Evolutionary conservation across 192 early-diverging fungal genomes (phyloP).

Genomic region (Glomus cerebriforme): DNA sequence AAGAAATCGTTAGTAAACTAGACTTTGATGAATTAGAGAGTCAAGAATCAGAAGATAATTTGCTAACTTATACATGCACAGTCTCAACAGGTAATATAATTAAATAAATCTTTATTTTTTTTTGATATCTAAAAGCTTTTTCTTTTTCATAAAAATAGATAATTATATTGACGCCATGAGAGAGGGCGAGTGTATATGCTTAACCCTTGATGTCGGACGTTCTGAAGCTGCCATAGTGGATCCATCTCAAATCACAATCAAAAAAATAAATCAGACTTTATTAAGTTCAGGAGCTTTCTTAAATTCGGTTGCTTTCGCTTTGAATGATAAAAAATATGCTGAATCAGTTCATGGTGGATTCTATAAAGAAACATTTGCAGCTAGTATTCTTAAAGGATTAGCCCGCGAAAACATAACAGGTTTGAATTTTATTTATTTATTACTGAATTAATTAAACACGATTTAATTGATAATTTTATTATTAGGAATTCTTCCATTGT

Average conservation of each 20-base stretch:
- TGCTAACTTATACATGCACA: slow-evolving; percentile 38
- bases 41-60: slow-evolving; percentile 36
- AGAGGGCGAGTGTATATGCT: slow-evolving; percentile 47
- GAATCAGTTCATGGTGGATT: slow-evolving; percentile 50
- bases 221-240: slow-evolving; percentile 43
- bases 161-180: slow-evolving; percentile 40
- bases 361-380: slow-evolving; percentile 20
- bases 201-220: slow-evolving; percentile 44
- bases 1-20: slow-evolving; percentile 32
- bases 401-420: slow-evolving; percentile 48
- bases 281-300: slow-evolving; percentile 47
- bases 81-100: slow-evolving; percentile 39
- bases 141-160: background rate
- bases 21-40: slow-evolving; percentile 41
- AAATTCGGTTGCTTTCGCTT: slow-evolving; percentile 38
- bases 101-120: background rate
- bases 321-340: slow-evolving; percentile 26
- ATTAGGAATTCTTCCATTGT: slow-evolving; percentile 40
- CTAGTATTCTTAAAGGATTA: slow-evolving; percentile 42
- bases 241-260: slow-evolving; percentile 44
- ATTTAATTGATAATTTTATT: background rate
- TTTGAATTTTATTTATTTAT: background rate
- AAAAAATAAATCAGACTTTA: slow-evolving; percentile 46
- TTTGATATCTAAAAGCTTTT: background rate
- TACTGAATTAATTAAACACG: background rate